Percentiles rank a stretch among this genome's conserved stretches.
phyloP scores from a whole-genome alignment of 805 yeast species.

The Candida krabiensis region DNA sequence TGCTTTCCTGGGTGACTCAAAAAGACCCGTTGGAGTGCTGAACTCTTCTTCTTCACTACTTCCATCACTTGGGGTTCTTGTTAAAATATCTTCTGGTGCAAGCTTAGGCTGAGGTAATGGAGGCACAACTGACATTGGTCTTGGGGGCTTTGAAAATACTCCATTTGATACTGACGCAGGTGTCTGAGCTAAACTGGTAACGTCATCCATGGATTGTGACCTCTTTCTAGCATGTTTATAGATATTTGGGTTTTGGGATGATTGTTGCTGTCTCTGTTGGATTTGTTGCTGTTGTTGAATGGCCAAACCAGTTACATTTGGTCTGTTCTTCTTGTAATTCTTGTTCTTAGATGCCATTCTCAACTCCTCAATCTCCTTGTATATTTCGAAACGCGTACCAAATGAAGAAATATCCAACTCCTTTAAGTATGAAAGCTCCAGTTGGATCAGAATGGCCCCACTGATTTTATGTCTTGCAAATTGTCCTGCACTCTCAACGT shows the following conservation, averaged over 20 bases:
- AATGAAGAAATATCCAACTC: constrained; percentile 90
- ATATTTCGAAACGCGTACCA: constrained; percentile 92
- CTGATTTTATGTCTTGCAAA: constrained; percentile 87
- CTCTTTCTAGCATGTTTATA: constrained; percentile 45
- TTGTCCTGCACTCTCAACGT: constrained; percentile 68
- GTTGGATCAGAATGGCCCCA: constrained; percentile 80
- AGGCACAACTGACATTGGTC: constrained; percentile 23
- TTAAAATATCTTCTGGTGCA: not conserved
- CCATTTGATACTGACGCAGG: not conserved
- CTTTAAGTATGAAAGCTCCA: constrained; percentile 82
- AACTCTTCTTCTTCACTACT: constrained; percentile 15
- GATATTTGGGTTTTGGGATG: constrained; percentile 16
- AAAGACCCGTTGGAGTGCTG: constrained; percentile 30
- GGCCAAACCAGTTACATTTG: no score
- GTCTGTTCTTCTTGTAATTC: constrained; percentile 3
- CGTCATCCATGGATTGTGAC: constrained; percentile 52
- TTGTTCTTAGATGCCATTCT: constrained; percentile 31
- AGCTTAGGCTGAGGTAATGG: constrained; percentile 14
- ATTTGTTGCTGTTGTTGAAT: not conserved
- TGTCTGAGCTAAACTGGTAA: constrained; percentile 13
- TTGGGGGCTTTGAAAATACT: constrained; percentile 7
- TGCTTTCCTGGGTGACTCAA: constrained; percentile 69
- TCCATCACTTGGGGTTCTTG: constrained; percentile 14
- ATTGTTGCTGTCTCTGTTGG: constrained; percentile 8
- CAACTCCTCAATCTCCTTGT: constrained; percentile 80